Base-by-base conservation (phyloP, 164 flowering plant genomes). In the Vitis labrusca region DNA sequence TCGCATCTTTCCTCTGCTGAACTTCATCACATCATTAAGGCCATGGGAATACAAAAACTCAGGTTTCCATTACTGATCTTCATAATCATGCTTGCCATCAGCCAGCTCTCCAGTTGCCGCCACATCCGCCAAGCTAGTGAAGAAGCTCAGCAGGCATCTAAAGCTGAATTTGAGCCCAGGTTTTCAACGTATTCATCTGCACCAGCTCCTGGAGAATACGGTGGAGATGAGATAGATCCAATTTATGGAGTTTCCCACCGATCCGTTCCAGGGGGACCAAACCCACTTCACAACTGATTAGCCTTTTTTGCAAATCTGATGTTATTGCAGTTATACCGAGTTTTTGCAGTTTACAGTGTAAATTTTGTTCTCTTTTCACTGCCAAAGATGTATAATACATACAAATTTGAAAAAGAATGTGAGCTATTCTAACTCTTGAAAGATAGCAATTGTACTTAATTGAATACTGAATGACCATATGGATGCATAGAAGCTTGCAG, bases 271-370 rank as follows among this genome's bases (percentile, higher is more conserved):
- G 72, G 55, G 10, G 80, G 80, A 50, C 80, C 83, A 13, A 77
- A 74, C 63, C 83, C 83, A 2, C 78, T 77, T 61, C 90, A 86
- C 64, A 85, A 86, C 57, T 81, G 75, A 82, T 72, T 47, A 29
- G 75, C 54, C 44, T 37, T 54, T 69, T 23, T 23, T 15, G 10
- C 7, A 12, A n/a, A 9, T 19, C 13, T 64, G 27, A 50, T 64
- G n/a, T 17, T 17, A 27, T 64, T 23, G 64, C 50, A 29, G 50
- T 52, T 30, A 50, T 63, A 77, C 55, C 66, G 63, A 65, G 50
- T 63, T 73, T 6, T 81, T 73, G 77, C 63, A 70, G 74, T 37
- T 19, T 65, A 50, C 23, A 23, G 58, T 59, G 54, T 63, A 44
- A 62, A 51, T 63, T 56, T 48, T 60, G 55, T 55, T 48, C 16